These are phyloP conservation scores for Lepidium campestre DNA, from an alignment of 441 rosid species.

Conservation along the genomic window DNA sequence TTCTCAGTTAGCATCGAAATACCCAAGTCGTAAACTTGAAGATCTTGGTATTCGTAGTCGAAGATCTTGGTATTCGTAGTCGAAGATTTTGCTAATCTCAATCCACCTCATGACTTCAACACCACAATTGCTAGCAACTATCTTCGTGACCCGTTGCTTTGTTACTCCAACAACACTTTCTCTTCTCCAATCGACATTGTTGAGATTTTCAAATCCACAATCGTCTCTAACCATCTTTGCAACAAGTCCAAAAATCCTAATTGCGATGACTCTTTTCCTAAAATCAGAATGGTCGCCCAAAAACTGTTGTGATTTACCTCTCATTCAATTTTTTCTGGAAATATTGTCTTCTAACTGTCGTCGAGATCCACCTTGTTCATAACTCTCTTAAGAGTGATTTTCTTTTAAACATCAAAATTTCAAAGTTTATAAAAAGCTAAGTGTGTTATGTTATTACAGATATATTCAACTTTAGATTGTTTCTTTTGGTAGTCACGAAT, in stretches of 20 bases:
- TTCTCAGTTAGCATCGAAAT: too few relatives aligned
- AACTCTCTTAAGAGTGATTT: constrained; percentile 45
- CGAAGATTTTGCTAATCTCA: constrained; percentile 53
- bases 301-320: constrained; percentile 56
- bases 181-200: constrained; percentile 34
- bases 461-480: constrained; percentile 48
- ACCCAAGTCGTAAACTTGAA: too few relatives aligned
- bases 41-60: too few relatives aligned
- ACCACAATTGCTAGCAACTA: constrained; percentile 47
- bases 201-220: constrained; percentile 57
- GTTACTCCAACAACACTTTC: constrained; percentile 44
- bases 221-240: constrained; percentile 68
- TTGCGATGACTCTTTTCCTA: constrained; percentile 55
- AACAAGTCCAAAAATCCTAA: constrained; percentile 62
- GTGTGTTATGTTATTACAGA: constrained; percentile 26
- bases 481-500: too few relatives aligned
- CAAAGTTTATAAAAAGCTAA: background rate
- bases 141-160: constrained; percentile 40
- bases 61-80: too few relatives aligned
- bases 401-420: background rate
- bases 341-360: constrained; percentile 54
- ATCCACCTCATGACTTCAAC: constrained; percentile 57
- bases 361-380: constrained; percentile 52
- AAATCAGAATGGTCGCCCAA: constrained; percentile 49
- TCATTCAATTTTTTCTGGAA: constrained; percentile 74